These are phyloP conservation scores for Hypoxylon trugodes DNA, from an alignment of 495 filamentous ascomycete genomes.

Conservation along the genomic window DNA sequence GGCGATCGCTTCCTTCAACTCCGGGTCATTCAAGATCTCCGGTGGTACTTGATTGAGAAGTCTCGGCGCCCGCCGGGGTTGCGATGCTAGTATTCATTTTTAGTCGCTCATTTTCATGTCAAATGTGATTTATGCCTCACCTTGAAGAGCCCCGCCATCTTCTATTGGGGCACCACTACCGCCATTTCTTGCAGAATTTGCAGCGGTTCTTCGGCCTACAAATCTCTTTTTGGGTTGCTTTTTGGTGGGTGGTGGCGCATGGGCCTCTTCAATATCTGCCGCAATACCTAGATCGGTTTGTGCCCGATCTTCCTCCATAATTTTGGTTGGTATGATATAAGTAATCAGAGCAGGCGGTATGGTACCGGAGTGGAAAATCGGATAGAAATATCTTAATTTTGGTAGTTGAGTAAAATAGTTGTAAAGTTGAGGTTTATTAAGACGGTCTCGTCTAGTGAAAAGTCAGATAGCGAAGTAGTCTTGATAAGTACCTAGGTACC, in stretches of 20 bases:
- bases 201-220: conserved; percentile 67
- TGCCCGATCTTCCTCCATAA: conserved; percentile 64
- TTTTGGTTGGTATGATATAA: neutral
- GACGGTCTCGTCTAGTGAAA: conserved; percentile 13
- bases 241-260: conserved; percentile 43
- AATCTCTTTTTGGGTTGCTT: conserved; percentile 81
- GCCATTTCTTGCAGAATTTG: conserved; percentile 62
- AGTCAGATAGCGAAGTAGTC: conserved; percentile 14
- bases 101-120: conserved; percentile 18
- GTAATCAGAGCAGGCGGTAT: neutral
- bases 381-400: neutral
- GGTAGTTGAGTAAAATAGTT: neutral
- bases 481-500: neutral
- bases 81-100: conserved; percentile 48
- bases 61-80: conserved; percentile 73
- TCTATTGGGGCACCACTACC: conserved; percentile 62
- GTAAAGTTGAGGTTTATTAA: neutral
- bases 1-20: conserved; percentile 87
- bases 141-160: conserved; percentile 71
- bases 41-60: conserved; percentile 88
- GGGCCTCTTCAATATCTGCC: conserved; percentile 61
- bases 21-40: conserved; percentile 84
- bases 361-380: neutral
- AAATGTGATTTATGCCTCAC: conserved; percentile 43
- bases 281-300: conserved; percentile 61